These are phyloP conservation scores for Clavispora carvajalis DNA, from an alignment of 805 yeast species.

Conservation along the genomic window DNA sequence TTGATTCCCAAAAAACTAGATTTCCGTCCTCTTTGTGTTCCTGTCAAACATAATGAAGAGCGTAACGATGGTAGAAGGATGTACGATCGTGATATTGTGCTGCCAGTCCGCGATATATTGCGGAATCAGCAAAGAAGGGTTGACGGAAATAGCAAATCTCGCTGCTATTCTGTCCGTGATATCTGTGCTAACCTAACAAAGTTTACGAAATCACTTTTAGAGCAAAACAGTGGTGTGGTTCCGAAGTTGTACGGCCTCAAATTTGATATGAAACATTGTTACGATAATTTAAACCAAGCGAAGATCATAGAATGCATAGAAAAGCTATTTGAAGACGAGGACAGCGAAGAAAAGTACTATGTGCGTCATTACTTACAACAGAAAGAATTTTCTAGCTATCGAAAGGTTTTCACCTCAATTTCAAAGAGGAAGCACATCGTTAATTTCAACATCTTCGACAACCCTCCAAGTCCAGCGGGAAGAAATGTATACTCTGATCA, in stretches of 20 bases:
- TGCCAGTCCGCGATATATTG: constrained; percentile 36
- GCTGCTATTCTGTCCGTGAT: constrained; percentile 41
- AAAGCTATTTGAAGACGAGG: constrained; percentile 15
- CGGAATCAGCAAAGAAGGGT: constrained; percentile 10
- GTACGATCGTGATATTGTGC: constrained; percentile 32
- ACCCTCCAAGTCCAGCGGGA: not conserved
- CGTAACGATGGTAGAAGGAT: not conserved
- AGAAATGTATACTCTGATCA: constrained; percentile 24
- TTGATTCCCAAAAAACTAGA: constrained; percentile 57
- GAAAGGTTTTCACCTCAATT: not conserved
- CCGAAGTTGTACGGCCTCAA: constrained; percentile 50
- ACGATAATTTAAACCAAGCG: constrained; percentile 59
- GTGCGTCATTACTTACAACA: constrained; percentile 3
- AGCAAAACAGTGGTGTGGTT: constrained; percentile 10
- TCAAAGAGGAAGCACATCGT: not conserved
- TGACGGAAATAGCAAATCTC: constrained; percentile 17
- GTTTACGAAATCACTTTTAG: constrained; percentile 27
- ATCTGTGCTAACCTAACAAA: constrained; percentile 33
- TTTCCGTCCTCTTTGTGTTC: constrained; percentile 57
- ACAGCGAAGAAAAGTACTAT: constrained; percentile 9
- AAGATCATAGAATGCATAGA: constrained; percentile 33
- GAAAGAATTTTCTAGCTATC: not conserved
- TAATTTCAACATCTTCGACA: not conserved
- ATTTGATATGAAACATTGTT: constrained; percentile 74
- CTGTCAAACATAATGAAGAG: constrained; percentile 18